Evolutionary conservation across 371 early-diverging fungal species (phyloP).

Genomic region (Thermomucor indicae-seudaticae): DNA sequence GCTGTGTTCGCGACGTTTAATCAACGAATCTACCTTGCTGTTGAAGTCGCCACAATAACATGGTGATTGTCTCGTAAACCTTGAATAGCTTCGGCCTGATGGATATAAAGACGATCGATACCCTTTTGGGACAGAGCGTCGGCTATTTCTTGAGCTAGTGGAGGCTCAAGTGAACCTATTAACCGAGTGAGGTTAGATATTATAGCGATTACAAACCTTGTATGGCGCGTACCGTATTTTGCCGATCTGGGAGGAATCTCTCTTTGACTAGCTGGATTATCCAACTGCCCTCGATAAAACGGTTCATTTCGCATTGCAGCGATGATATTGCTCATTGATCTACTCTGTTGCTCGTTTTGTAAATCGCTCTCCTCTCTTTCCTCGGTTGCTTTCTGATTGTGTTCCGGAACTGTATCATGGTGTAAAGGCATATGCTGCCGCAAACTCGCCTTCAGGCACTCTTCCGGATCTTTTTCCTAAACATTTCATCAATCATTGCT

Average conservation of each 20-base stretch:
- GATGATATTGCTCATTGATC: too few relatives aligned
- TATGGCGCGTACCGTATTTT: slow-evolving; percentile 14
- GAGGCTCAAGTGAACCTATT: slow-evolving; percentile 15
- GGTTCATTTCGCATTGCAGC: slow-evolving; percentile 10
- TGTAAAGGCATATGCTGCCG: slow-evolving; percentile 11
- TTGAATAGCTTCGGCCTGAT: slow-evolving; percentile 67
- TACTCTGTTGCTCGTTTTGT: too few relatives aligned
- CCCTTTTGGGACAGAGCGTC: slow-evolving; percentile 23
- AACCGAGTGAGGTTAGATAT: not conserved
- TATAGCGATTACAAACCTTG: not conserved
- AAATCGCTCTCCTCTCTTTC: too few relatives aligned
- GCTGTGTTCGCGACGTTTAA: not conserved
- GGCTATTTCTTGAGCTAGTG: slow-evolving; percentile 13
- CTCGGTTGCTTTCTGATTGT: too few relatives aligned
- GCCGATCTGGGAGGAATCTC: slow-evolving; percentile 18
- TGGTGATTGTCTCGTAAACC: slow-evolving; percentile 35
- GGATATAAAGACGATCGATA: slow-evolving; percentile 55
- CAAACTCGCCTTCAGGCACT: not conserved
- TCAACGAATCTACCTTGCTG: slow-evolving; percentile 46
- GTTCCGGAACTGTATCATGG: too few relatives aligned
- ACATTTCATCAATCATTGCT: not conserved
- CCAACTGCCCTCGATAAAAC: slow-evolving; percentile 32
- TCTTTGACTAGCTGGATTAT: slow-evolving; percentile 3
- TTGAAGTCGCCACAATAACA: slow-evolving; percentile 67
- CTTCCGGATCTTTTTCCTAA: slow-evolving; percentile 10